Evolutionary conservation across 768 basidiomycete species (phyloP).

Genomic region (Cystobasidium ongulense): DNA sequence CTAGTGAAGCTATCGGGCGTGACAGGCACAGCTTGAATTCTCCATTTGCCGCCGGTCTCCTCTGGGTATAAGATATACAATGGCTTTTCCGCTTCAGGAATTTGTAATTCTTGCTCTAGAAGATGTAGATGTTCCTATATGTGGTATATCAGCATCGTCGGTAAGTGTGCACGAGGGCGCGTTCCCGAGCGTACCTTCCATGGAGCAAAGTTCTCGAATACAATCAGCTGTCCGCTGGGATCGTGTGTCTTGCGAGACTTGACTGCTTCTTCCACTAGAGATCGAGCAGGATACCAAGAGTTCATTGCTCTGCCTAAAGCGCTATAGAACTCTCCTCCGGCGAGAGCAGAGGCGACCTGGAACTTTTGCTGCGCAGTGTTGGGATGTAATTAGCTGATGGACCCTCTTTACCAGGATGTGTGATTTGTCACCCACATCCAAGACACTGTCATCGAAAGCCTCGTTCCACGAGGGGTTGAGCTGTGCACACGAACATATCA

Average conservation of each 20-base stretch:
- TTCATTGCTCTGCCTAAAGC: slow-evolving; percentile 72
- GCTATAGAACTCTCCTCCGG: slow-evolving; percentile 74
- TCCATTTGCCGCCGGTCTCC: slow-evolving; percentile 62
- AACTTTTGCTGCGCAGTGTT: slow-evolving; percentile 70
- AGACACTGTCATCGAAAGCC: slow-evolving; percentile 54
- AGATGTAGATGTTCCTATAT: slow-evolving; percentile 85
- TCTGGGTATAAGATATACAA: slow-evolving; percentile 87
- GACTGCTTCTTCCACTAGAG: slow-evolving; percentile 59
- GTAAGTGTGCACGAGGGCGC: neutral
- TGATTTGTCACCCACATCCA: slow-evolving; percentile 57
- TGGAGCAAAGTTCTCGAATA: slow-evolving; percentile 70
- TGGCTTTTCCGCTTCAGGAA: slow-evolving; percentile 53
- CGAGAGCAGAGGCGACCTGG: slow-evolving; percentile 64
- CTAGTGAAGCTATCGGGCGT: slow-evolving; percentile 76
- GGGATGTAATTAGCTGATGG: too few relatives aligned
- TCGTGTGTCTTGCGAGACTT: slow-evolving; percentile 57
- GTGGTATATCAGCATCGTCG: neutral
- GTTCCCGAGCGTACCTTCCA: slow-evolving; percentile 62
- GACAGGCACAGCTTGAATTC: slow-evolving; percentile 82
- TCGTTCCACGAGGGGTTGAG: slow-evolving; percentile 94
- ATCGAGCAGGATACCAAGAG: slow-evolving; percentile 86
- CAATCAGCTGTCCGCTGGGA: slow-evolving; percentile 64
- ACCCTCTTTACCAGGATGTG: slow-evolving; percentile 31
- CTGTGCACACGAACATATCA: neutral
- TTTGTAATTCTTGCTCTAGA: slow-evolving; percentile 58